These are phyloP conservation scores for Selaginella moellendorffii DNA, from an alignment of 75 land plant genomes.

Conservation along the genomic window DNA sequence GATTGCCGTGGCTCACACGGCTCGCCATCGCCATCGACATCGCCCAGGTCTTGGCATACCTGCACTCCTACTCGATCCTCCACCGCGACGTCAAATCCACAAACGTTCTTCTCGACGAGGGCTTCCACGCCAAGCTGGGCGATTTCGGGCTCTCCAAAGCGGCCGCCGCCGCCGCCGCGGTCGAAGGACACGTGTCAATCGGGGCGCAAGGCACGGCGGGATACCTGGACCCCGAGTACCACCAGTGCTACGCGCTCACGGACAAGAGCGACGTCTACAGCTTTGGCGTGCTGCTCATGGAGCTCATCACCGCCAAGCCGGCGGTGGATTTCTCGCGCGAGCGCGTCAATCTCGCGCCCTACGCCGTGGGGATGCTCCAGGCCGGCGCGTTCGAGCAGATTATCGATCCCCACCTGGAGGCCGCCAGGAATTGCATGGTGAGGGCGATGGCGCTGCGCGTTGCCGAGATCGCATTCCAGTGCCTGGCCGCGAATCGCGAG, in stretches of 20 bases:
- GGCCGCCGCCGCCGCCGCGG: slow-evolving; percentile 23
- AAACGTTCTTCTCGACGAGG: slow-evolving; percentile 66
- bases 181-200: slow-evolving; percentile 59
- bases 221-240: slow-evolving; percentile 80
- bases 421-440: slow-evolving; percentile 32
- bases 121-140: slow-evolving; percentile 49
- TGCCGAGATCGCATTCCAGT: slow-evolving; percentile 72
- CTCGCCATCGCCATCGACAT: slow-evolving; percentile 47
- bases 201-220: slow-evolving; percentile 93
- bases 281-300: slow-evolving; percentile 84
- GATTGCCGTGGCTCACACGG: slow-evolving; percentile 49
- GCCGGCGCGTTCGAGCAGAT: slow-evolving; percentile 35
- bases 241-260: slow-evolving; percentile 47
- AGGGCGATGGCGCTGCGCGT: slow-evolving; percentile 32
- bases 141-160: slow-evolving; percentile 77
- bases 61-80: slow-evolving; percentile 56
- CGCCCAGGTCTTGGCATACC: slow-evolving; percentile 57
- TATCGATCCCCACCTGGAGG: slow-evolving; percentile 36
- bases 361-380: slow-evolving; percentile 47
- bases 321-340: slow-evolving; percentile 52
- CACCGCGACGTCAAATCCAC: slow-evolving; percentile 78
- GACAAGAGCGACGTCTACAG: slow-evolving; percentile 90
- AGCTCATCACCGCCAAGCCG: slow-evolving; percentile 67
- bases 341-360: slow-evolving; percentile 35
- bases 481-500: slow-evolving; percentile 57